Conservation (phyloP, 768 basidiomycete genomes). For the Suillus discolor region DNA sequence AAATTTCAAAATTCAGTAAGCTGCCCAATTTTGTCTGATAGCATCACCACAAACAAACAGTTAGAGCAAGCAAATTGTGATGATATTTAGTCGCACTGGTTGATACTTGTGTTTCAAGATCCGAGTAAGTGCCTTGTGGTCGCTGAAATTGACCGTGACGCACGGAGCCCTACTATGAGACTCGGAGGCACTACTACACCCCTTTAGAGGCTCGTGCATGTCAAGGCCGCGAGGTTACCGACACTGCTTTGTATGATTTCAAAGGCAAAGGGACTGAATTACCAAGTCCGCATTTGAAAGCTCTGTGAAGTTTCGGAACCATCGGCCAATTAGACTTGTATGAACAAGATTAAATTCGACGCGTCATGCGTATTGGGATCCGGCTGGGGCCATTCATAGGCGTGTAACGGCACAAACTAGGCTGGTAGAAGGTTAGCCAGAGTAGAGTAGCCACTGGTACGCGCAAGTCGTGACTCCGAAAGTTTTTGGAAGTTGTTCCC, state of each 20-base stretch:
- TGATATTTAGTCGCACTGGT: not conserved
- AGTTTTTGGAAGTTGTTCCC: not conserved
- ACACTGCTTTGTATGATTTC: not conserved
- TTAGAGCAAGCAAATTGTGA: not conserved
- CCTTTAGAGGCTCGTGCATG: not conserved
- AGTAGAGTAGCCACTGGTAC: not conserved
- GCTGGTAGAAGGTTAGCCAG: not conserved
- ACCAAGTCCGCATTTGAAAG: not conserved
- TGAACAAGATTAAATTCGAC: not conserved
- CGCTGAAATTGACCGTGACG: not conserved
- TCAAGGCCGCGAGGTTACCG: not conserved
- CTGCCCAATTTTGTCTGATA: not conserved
- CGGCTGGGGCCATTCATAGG: too few relatives aligned
- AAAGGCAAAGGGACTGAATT: not conserved
- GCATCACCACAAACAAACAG: not conserved
- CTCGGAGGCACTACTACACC: not conserved
- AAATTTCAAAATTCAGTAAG: not conserved
- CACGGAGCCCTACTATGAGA: not conserved
- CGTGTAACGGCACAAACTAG: not conserved
- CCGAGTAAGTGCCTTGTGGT: not conserved
- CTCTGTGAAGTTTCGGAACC: not conserved
- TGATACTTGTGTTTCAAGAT: not conserved
- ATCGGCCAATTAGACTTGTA: not conserved
- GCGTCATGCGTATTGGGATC: not conserved
- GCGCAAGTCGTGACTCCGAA: not conserved